Evolutionary conservation across 306 rosid genomes (phyloP), one percentile per base, ranked within the genome.

Genomic region (Citrullus mucosospermus): DNA sequence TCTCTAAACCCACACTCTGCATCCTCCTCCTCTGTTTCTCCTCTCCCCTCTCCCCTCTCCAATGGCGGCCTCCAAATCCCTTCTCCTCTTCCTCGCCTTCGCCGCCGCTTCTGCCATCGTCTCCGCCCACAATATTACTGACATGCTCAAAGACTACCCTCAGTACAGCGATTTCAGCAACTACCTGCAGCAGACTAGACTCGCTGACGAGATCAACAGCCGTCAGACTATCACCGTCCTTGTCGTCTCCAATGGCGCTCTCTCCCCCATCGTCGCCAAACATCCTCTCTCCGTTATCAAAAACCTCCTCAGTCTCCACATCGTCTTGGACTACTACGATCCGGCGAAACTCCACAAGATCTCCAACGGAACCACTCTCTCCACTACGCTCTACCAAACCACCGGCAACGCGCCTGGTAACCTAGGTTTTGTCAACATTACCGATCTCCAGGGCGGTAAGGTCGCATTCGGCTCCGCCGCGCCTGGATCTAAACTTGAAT

Each of bases 81-180:
- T 80, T 58, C 13, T 81, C 56, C 68, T 85, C 80, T 28, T 84
- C 30, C 67, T 83, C 46, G 2, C 78, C 39, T 46, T 84, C 81
- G 5, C 78, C 8, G 12, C 79, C 20, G 18, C 81, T 22, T 17
- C 78, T 57, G 75, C 87, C 87, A 56, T 76, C 48, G 80, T 76
- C 86, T 82, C 93, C 55, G 96, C 88, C 86, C 99, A 95, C 88
- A 92, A 95, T 84, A 95, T 95, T 88, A 92, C 99, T 70, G 91
- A 78, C 36, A 91, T 95, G 57, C 99, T 95, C 74, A 67, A 88
- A 1, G 88, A 57, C 41, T 65, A 70, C 77, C 92, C 96, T 0
- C 85, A 89, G 46, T 95, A 92, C 86, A 83, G 89, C 79, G 77
- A 78, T 4, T 95, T 32, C 90, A 91, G 84, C 85, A 16, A 8